Evolutionary conservation across 768 basidiomycete genomes (phyloP).

Genomic region (Lentinula lateritia): DNA sequence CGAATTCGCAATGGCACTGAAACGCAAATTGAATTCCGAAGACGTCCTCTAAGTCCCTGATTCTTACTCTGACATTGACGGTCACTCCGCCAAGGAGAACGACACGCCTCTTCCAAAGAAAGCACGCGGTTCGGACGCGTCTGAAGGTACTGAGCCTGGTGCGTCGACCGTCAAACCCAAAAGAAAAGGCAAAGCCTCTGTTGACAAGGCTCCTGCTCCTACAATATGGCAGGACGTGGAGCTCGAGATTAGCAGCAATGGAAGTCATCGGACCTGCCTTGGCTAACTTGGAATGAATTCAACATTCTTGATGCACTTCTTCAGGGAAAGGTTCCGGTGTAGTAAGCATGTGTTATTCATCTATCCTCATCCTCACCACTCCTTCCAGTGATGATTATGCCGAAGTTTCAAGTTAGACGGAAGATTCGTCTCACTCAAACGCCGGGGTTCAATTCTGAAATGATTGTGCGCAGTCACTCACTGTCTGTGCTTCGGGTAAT

Average conservation of each 20-base stretch:
- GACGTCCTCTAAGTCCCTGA: slow-evolving; percentile 12
- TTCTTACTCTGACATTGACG: neutral
- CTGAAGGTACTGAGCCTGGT: slow-evolving; percentile 7
- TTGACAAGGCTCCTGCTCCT: neutral
- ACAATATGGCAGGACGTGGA: neutral
- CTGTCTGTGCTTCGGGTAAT: no score
- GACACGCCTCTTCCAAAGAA: slow-evolving; percentile 18
- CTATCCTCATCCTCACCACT: no score
- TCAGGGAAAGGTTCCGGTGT: no score
- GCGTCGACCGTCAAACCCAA: neutral
- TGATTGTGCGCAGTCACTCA: neutral
- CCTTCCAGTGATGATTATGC: no score
- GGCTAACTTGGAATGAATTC: no score
- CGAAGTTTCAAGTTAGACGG: no score
- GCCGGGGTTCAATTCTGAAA: no score
- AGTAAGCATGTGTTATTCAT: no score
- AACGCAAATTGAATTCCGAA: neutral
- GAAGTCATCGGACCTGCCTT: neutral
- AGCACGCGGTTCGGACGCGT: slow-evolving; percentile 19
- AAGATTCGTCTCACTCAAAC: no score
- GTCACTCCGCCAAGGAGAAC: slow-evolving; percentile 12
- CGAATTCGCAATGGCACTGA: neutral
- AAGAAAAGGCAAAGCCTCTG: neutral
- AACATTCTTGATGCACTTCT: neutral
- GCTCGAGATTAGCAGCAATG: neutral